phyloP scores from a whole-genome alignment of 176 grass and related monocot species.

The Calamus simplicifolius region DNA sequence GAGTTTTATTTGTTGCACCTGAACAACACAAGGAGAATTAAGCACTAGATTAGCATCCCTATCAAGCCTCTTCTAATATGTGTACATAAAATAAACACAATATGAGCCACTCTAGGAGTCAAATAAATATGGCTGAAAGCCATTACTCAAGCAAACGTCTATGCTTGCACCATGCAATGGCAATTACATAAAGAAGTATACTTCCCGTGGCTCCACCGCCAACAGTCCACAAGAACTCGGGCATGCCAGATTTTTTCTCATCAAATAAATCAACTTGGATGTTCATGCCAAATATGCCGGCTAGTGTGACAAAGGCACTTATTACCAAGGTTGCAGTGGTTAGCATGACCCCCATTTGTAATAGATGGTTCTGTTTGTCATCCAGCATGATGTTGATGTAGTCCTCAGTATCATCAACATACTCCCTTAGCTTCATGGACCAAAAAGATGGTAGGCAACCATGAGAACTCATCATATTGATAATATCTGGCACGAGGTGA shows the following conservation, averaged over 20 bases:
- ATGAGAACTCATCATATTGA: too few relatives aligned
- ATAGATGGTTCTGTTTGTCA: constrained; percentile 25
- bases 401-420: constrained; percentile 23
- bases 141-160: constrained; percentile 40
- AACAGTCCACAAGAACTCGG: constrained; percentile 28
- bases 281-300: constrained; percentile 49
- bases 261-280: constrained; percentile 40
- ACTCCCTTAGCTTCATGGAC: constrained; percentile 13
- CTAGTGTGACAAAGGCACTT: constrained; percentile 25
- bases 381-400: constrained; percentile 31
- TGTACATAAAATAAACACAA: too few relatives aligned
- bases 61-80: too few relatives aligned
- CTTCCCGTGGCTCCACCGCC: constrained; percentile 27
- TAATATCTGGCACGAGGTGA: too few relatives aligned
- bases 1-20: too few relatives aligned
- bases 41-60: too few relatives aligned
- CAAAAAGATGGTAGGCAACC: neutral
- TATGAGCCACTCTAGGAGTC: too few relatives aligned
- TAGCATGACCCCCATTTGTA: constrained; percentile 18
- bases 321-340: constrained; percentile 36
- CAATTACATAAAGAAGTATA: constrained; percentile 32
- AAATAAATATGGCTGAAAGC: too few relatives aligned
- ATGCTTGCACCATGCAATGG: constrained; percentile 34
- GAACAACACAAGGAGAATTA: too few relatives aligned
- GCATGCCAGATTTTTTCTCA: neutral